Base-by-base conservation (phyloP, 768 basidiomycete genomes). In the Rhodocollybia butyracea region DNA sequence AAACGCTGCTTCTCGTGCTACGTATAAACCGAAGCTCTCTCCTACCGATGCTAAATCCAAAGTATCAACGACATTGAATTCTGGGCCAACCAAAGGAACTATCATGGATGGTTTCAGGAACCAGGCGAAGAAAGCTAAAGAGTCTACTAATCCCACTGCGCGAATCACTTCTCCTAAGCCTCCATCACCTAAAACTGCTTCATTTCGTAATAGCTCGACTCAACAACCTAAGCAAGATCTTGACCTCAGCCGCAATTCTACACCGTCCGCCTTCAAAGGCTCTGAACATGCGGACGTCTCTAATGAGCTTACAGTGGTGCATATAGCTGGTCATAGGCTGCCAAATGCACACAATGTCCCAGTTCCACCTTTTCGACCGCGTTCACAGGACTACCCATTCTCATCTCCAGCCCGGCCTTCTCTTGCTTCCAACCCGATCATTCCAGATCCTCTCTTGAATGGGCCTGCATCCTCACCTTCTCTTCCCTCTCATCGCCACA, bases 1-100 rank as follows among this genome's bases (percentile, higher is more conserved):
- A 29, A 92, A 92, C 59, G 90, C 89, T 40, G 80, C 81, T 0
- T 73, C 76, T 31, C 80, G 88, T 12, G 50, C 66, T 32, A n/a
- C n/a, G n/a, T n/a, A n/a, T n/a, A n/a, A n/a, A n/a, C 46, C 27
- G 21, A 24, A 43, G 10, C 21, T 8, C 39, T 10, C 38, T 24
- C 15, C 58, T 8, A n/a, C 55, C 34, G 6, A 30, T 4, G 54
- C 59, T 17, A 59, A 39, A 40, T 27, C 39, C n/a, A 10, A 26
- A 34, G 36, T 17, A 15, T 24, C 6, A 27, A 38, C 38, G 29
- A 21, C 6, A 39, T 26, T 11, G 11, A 53, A 29, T n/a, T 21
- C 32, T 34, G 26, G 58, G 46, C 31, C 29, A 40, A 55, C 47
- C 7, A 10, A 50, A 34, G 62, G 60, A 40, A 42, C 54, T 5